phyloP scores from a whole-genome alignment of 352 stramenopile species.

The Phytopythium vexans region DNA sequence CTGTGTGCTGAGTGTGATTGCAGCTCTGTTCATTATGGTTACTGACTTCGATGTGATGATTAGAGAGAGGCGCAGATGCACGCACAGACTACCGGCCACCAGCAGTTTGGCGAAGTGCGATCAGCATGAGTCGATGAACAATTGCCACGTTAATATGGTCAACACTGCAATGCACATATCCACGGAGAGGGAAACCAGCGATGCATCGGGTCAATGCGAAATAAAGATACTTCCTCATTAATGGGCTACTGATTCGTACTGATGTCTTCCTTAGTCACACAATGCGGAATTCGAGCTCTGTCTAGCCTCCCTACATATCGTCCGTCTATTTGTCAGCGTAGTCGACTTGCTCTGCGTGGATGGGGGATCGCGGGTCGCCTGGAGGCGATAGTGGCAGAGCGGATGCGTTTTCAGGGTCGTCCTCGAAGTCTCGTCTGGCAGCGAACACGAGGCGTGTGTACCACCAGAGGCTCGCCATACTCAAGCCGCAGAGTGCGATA shows the following conservation, averaged over 20 bases:
- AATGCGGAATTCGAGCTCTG: too few species aligned
- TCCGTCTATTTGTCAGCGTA: neutral
- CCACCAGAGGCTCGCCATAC: constrained; percentile 59
- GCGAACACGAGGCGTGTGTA: constrained; percentile 56
- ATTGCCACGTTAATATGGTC: too few species aligned
- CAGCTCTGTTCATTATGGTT: neutral
- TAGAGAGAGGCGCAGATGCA: constrained; percentile 59
- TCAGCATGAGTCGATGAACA: neutral
- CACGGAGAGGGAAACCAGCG: too few species aligned
- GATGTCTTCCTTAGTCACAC: too few species aligned
- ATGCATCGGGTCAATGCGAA: too few species aligned
- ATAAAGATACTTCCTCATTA: too few species aligned
- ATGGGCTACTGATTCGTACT: too few species aligned
- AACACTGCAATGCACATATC: too few species aligned
- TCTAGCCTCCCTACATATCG: too few species aligned
- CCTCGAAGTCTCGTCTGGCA: constrained; percentile 42
- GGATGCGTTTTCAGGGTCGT: constrained; percentile 35
- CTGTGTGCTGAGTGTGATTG: neutral
- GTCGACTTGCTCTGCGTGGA: constrained; percentile 28
- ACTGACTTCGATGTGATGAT: constrained; percentile 6
- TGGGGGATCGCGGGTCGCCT: constrained; percentile 37
- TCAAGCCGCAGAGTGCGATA: constrained; percentile 51
- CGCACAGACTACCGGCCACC: constrained; percentile 59
- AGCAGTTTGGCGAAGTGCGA: constrained; percentile 70
- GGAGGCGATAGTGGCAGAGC: constrained; percentile 15